Conservation (phyloP, 2,329 filamentous ascomycete genomes). For the Byssochlamys sp. region DNA sequence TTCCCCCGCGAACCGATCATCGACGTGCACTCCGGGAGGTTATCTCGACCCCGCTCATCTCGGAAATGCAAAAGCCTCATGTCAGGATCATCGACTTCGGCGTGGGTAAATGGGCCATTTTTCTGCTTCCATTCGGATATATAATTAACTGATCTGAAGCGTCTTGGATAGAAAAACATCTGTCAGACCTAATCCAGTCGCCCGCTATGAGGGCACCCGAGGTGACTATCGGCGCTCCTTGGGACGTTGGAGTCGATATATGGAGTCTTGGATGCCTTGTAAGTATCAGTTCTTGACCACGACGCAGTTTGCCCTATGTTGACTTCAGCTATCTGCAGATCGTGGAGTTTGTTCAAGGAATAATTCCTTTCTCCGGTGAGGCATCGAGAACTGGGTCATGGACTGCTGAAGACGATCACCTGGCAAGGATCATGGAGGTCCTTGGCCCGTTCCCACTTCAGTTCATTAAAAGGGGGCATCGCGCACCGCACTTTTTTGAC, state of each 20-base stretch:
- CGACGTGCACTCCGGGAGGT: background rate
- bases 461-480: background rate
- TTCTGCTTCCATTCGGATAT: background rate
- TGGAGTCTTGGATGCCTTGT: slow-evolving; percentile 23
- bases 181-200: background rate
- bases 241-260: slow-evolving; percentile 18
- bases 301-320: background rate
- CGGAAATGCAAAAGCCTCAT: background rate
- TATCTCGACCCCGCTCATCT: background rate
- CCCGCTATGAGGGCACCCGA: background rate
- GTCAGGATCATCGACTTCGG: background rate
- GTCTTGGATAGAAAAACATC: background rate
- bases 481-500: background rate
- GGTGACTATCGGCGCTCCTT: slow-evolving; percentile 14
- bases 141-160: background rate
- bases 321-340: slow-evolving; percentile 5
- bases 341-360: slow-evolving; percentile 16
- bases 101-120: background rate
- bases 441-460: background rate
- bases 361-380: slow-evolving; percentile 14
- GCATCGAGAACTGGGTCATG: slow-evolving; percentile 14
- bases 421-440: slow-evolving; percentile 13
- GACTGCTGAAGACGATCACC: slow-evolving; percentile 17
- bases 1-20: background rate
- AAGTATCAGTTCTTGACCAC: slow-evolving; percentile 3